phyloP scores from a whole-genome alignment of 805 yeast species.

The Ogataea zsoltii region DNA sequence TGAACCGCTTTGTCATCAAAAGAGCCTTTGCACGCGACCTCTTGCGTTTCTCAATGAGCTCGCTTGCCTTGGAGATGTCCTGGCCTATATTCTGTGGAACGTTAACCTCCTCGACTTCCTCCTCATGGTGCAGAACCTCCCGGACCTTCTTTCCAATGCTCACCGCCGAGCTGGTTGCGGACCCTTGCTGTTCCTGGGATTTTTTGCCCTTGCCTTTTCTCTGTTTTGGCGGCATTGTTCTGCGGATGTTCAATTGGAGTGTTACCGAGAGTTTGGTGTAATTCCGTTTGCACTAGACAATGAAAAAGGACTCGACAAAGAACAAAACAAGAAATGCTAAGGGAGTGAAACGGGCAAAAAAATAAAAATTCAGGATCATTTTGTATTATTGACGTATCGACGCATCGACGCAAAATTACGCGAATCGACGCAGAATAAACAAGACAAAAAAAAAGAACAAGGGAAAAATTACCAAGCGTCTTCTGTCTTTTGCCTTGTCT shows the following conservation, averaged over 20 bases:
- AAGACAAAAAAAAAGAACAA: not conserved
- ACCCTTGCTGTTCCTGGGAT: not conserved
- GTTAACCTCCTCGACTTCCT: slow-evolving; percentile 4
- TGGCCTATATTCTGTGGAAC: slow-evolving; percentile 2
- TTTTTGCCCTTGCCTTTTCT: slow-evolving; percentile 7
- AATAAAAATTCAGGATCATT: too few species aligned
- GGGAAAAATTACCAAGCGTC: not conserved
- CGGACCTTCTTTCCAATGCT: slow-evolving; percentile 7
- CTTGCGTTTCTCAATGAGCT: slow-evolving; percentile 3
- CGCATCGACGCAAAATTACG: not conserved
- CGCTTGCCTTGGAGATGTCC: slow-evolving; percentile 5
- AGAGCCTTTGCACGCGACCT: slow-evolving; percentile 15
- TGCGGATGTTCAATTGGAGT: not conserved
- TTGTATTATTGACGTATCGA: too few species aligned
- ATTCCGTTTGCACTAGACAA: too few species aligned
- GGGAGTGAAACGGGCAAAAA: too few species aligned
- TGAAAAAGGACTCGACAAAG: too few species aligned
- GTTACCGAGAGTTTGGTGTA: not conserved
- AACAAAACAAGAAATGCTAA: too few species aligned
- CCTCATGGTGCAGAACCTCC: slow-evolving; percentile 3
- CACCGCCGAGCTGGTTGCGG: slow-evolving; percentile 8
- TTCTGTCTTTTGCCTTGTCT: not conserved
- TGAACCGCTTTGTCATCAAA: slow-evolving; percentile 47
- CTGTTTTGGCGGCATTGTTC: slow-evolving; percentile 10
- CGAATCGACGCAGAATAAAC: not conserved